These are phyloP conservation scores for Chaetothyriales sp. DNA, from an alignment of 2,329 filamentous ascomycete genomes.

Conservation along the genomic window DNA sequence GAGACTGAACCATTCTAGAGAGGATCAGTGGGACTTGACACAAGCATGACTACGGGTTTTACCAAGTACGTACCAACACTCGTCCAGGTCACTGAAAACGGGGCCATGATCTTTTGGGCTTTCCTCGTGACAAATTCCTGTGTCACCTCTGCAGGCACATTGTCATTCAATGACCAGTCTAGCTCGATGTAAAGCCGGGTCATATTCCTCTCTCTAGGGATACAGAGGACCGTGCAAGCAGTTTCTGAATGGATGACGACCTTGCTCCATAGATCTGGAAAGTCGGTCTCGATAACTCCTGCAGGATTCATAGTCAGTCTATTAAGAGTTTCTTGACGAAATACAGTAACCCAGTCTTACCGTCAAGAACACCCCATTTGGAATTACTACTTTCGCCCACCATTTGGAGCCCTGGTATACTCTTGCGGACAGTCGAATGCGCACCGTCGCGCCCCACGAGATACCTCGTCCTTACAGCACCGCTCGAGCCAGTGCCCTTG, in stretches of 20 bases:
- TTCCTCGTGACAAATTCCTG: constrained; percentile 56
- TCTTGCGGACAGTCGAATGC: constrained; percentile 54
- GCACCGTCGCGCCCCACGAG: constrained; percentile 62
- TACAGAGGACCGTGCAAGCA: constrained; percentile 57
- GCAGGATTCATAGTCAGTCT: constrained; percentile 10
- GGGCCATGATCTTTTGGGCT: constrained; percentile 31
- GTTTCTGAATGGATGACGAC: constrained; percentile 54
- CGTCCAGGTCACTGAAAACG: constrained; percentile 33
- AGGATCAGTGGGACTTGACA: too few relatives aligned
- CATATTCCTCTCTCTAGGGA: constrained; percentile 59
- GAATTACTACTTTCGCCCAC: constrained; percentile 40
- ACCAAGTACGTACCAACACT: too few relatives aligned
- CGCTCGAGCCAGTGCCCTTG: constrained; percentile 24
- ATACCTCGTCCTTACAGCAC: constrained; percentile 45
- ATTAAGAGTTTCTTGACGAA: not conserved
- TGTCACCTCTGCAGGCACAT: constrained; percentile 24
- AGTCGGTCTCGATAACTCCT: constrained; percentile 53
- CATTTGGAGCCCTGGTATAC: constrained; percentile 40
- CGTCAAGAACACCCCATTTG: constrained; percentile 61
- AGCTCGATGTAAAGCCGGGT: constrained; percentile 46
- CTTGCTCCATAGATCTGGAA: constrained; percentile 64
- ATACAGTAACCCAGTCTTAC: constrained; percentile 28
- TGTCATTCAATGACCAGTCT: constrained; percentile 20
- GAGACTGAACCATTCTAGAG: constrained; percentile 40
- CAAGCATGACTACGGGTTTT: too few relatives aligned